Evolutionary conservation across 2,329 filamentous ascomycete species (phyloP), one percentile per base, ranked within the genome.

Genomic region (Aspergillus sp.): DNA sequence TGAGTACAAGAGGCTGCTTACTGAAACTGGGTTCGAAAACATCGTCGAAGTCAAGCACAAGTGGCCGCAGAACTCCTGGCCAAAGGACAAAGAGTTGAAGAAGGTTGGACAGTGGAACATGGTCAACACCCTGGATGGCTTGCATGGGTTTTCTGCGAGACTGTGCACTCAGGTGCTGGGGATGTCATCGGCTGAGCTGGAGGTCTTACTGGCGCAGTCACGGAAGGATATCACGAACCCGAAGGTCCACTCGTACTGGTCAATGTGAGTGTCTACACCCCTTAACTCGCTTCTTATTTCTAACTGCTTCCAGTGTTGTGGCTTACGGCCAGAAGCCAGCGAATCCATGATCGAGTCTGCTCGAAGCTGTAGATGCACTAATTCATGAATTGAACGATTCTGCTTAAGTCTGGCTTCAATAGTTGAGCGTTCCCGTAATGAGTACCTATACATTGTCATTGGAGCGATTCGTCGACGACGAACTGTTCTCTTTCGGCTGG

Each of bases 51-150:
- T 59, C 20, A 61, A 65, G 24, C 62, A 63, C 45, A 59, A 66
- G 30, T 60, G 63, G 19, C 70, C 71, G 0, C 62, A 69, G n/a
- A 69, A 67, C 3, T 62, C 63, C 13, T 74, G 71, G 71, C 68
- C 67, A 6, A 68, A 67, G 53, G 64, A 73, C 40, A 54, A 61
- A 1, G 58, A 61, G 17, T 51, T 69, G 37, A 71, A 72, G 39
- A 63, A 68, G n/a, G 57, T 71, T 4, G 70, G 65, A 0, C 61
- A 44, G 27, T 57, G 58, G 24, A 50, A 51, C 2, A 57, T 57
- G 48, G 48, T 57, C 5, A 51, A 57, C n/a, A 57, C 48, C 15
- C n/a, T 51, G n/a, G 54, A 51, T 19, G 48, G 50, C 5, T 11
- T 51, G 41, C 33, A 57, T n/a, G 54, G 54, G 17, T 42, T 57